These are phyloP conservation scores for Chrysoporthe cubensis DNA, from an alignment of 2,329 filamentous ascomycete genomes.

Conservation along the genomic window DNA sequence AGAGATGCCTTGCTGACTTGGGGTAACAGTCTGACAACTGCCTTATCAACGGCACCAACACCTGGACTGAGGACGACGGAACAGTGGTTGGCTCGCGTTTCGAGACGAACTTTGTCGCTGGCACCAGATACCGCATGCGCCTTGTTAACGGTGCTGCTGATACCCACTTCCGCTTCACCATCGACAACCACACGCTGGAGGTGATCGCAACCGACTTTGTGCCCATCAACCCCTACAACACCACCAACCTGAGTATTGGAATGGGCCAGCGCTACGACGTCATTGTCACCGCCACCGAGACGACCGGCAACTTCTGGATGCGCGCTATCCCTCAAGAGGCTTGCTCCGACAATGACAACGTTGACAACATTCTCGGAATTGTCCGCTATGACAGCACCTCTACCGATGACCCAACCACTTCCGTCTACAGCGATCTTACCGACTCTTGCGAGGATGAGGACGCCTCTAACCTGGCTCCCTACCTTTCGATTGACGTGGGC, in stretches of 20 bases:
- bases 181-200: constrained; percentile 19
- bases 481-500: constrained; percentile 19
- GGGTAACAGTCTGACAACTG: constrained; percentile 1
- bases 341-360: constrained; percentile 19
- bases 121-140: constrained; percentile 6
- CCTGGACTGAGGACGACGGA: constrained; percentile 5
- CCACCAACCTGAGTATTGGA: constrained; percentile 9
- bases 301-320: constrained; percentile 19
- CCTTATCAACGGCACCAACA: constrained; percentile 27
- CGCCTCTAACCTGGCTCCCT: constrained; percentile 17
- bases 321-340: constrained; percentile 17
- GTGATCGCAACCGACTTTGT: constrained; percentile 17
- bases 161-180: constrained; percentile 20
- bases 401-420: constrained; percentile 17
- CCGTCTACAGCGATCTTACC: constrained; percentile 11
- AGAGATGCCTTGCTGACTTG: not conserved
- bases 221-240: constrained; percentile 16
- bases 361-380: constrained; percentile 17
- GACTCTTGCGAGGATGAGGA: constrained; percentile 24
- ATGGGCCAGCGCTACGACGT: constrained; percentile 21
- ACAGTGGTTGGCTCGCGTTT: constrained; percentile 9
- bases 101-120: constrained; percentile 6
- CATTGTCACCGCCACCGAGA: constrained; percentile 14
- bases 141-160: constrained; percentile 19
- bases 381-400: constrained; percentile 19